phyloP scores from a whole-genome alignment of 306 rosid genomes.

The Astragalus glycyphyllos region DNA sequence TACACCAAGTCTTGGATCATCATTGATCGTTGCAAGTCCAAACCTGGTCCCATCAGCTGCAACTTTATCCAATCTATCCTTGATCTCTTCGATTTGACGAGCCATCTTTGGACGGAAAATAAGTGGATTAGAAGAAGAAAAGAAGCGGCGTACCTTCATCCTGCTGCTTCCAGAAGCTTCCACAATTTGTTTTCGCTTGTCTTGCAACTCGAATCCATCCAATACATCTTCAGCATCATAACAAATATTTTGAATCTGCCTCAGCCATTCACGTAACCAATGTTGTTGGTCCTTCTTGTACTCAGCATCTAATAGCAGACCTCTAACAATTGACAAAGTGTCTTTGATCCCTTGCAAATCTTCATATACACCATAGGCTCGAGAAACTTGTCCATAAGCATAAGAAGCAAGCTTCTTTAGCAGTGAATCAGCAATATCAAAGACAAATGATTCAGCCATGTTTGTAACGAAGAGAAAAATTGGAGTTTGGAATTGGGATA shows the following conservation, averaged over 20 bases:
- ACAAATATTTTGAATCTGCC: constrained; percentile 18
- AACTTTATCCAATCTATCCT: constrained; percentile 28
- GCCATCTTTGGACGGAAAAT: constrained; percentile 23
- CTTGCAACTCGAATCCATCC: constrained; percentile 18
- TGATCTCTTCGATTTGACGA: not conserved
- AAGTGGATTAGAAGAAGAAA: constrained; percentile 19
- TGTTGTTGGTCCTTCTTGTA: no score
- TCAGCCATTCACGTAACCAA: constrained; percentile 28
- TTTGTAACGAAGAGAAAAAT: no score
- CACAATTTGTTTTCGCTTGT: not conserved
- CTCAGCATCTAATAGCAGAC: no score
- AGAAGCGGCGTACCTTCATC: constrained; percentile 22
- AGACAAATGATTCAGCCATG: no score
- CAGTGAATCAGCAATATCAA: no score
- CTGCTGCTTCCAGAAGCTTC: constrained; percentile 15
- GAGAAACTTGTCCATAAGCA: no score
- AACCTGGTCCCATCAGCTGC: constrained; percentile 20
- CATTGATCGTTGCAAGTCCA: not conserved
- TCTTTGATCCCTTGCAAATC: no score
- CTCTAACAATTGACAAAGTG: no score
- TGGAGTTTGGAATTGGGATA: no score
- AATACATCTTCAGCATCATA: constrained; percentile 11
- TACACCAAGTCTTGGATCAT: not conserved
- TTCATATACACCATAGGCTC: no score
- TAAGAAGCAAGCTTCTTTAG: no score